Evolutionary conservation across 305 asterid species (phyloP).

Genomic region (Petunia hybrid): DNA sequence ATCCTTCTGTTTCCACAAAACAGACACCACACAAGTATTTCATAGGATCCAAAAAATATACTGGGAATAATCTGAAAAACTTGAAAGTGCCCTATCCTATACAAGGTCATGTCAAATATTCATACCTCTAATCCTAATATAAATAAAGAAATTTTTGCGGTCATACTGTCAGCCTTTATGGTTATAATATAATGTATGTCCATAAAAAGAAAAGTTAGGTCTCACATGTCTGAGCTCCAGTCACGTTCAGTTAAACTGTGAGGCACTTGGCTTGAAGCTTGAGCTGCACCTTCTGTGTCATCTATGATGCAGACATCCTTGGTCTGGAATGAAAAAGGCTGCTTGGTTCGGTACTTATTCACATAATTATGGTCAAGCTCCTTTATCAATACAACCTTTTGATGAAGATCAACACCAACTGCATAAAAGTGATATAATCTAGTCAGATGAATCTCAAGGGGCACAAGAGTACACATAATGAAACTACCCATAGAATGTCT

Average conservation of each 20-base stretch:
- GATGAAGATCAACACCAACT: slow-evolving; percentile 94
- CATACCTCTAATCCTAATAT: slow-evolving; percentile 15
- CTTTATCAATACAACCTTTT: slow-evolving; percentile 67
- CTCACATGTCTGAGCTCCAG: slow-evolving; percentile 66
- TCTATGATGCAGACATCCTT: slow-evolving; percentile 52
- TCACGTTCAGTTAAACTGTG: slow-evolving; percentile 45
- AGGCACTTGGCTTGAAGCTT: slow-evolving; percentile 47
- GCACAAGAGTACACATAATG: background rate
- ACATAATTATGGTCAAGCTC: slow-evolving; percentile 45
- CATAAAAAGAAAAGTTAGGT: slow-evolving; percentile 12
- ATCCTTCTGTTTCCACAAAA: slow-evolving; percentile 26
- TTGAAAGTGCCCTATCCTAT: background rate
- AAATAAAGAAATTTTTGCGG: slow-evolving; percentile 10
- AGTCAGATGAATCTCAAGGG: slow-evolving; percentile 27
- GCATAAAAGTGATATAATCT: slow-evolving; percentile 43
- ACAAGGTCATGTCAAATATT: background rate
- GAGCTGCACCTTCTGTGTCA: slow-evolving; percentile 47
- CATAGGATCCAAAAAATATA: slow-evolving; percentile 12
- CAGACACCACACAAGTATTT: slow-evolving; percentile 22
- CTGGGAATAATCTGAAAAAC: background rate
- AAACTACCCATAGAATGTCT: slow-evolving; percentile 18
- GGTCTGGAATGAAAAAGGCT: slow-evolving; percentile 49
- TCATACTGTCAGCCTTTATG: slow-evolving; percentile 2
- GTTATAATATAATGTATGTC: background rate
- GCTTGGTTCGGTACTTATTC: slow-evolving; percentile 51